Percentiles rank a stretch among this genome's conserved stretches.
phyloP scores from a whole-genome alignment of 495 filamentous ascomycete genomes.

The Daldinia vernicosa region DNA sequence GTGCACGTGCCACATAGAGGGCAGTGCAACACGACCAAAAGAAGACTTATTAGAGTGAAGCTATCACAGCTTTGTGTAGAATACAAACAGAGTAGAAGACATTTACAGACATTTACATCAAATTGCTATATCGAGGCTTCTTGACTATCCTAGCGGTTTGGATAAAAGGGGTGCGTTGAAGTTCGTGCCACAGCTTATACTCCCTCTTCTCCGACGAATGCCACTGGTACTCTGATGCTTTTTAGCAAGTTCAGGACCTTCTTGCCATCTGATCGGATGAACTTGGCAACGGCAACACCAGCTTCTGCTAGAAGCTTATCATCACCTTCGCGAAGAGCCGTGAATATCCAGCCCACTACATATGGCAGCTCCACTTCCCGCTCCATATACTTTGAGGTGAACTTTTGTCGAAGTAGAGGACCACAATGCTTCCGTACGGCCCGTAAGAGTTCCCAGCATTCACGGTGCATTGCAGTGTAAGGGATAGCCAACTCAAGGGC shows the following conservation, averaged over 20 bases:
- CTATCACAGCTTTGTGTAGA: too few species aligned
- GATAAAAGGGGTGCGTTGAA: not conserved
- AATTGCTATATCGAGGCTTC: too few species aligned
- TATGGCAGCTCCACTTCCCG: constrained; percentile 52
- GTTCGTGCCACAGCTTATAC: not conserved
- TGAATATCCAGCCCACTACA: constrained; percentile 43
- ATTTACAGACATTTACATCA: too few species aligned
- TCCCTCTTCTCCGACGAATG: not conserved
- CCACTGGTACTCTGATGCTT: not conserved
- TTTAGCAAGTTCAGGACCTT: not conserved
- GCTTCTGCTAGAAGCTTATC: not conserved
- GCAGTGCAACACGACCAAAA: too few species aligned
- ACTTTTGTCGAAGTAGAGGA: constrained; percentile 41
- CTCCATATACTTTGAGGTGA: constrained; percentile 48
- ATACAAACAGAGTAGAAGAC: too few species aligned
- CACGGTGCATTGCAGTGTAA: constrained; percentile 49
- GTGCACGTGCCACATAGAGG: too few species aligned
- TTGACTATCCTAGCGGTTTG: not conserved
- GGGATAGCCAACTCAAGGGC: constrained; percentile 47
- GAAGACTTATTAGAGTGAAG: too few species aligned
- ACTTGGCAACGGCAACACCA: not conserved
- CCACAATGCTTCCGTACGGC: constrained; percentile 45
- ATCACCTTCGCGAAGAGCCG: not conserved
- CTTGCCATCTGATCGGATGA: not conserved
- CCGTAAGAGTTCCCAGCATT: constrained; percentile 51